Evolutionary conservation across 805 yeast genomes (phyloP), one percentile per base, ranked within the genome.

Genomic region (Ogataea methylovora): DNA sequence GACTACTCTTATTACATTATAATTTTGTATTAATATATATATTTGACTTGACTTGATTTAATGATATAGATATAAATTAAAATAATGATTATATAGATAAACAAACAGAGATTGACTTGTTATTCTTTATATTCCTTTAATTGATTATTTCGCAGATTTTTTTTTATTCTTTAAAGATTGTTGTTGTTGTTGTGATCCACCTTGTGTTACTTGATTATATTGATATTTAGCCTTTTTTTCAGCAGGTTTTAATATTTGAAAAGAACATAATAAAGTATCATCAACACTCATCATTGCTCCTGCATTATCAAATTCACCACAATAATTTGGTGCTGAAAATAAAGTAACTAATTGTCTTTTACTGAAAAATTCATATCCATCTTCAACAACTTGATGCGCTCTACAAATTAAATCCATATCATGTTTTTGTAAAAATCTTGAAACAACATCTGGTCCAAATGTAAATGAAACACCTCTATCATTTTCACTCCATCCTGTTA

Each of bases 221-320:
- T 36, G 29, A 43, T 72, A 78, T 60, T 83, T 82, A 43, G 84
- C 80, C 64, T 86, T 86, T 74, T 90, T 90, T 61, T 92, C 97
- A 34, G 98, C 97, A 21, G 98, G 98, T 64, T 92, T 92, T 60
- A 90, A 76, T 53, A 90, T 92, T 63, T 84, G 92, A 78, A 90
- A 90, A 13, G 97, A 88, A 69, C 98, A 90, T 52, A 90, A 71
- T 54, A 90, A 73, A 61, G 90, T 80, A 65, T 92, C 97, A 61
- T 92, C 97, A 38, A 90, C 97, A 53, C 94, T 79, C 98, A 90
- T 90, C 97, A 92, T 92, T 27, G 98, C 98, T 55, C 97, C 98
- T 2, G 97, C 97, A 56, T 90, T 90, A 63, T 90, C 98, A 58
- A 90, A 90, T 63, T 92, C 97, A 52, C 98, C 98, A 73, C 97